Percentiles rank a stretch among this genome's conserved stretches.
These are phyloP conservation scores for Papiliotrema laurentii DNA, from an alignment of 1,284 basidiomycete genomes.

Conservation along the genomic window DNA sequence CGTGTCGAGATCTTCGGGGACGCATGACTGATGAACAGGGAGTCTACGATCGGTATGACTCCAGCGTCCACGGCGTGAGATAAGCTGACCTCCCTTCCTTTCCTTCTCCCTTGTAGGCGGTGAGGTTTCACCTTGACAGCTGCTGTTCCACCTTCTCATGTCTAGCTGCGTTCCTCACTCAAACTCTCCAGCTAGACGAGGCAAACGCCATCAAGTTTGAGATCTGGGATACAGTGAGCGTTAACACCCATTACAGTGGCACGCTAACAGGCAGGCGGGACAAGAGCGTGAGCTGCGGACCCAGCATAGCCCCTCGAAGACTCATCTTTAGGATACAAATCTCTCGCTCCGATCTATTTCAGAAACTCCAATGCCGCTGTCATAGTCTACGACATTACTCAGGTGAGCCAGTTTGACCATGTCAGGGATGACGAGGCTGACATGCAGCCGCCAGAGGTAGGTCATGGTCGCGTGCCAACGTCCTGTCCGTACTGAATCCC, in stretches of 20 bases:
- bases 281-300: conserved; percentile 48
- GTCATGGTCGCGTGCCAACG: background rate
- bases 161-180: conserved; percentile 88
- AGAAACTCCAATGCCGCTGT: conserved; percentile 97
- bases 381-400: conserved; percentile 95
- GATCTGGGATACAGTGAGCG: conserved; percentile 70
- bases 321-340: conserved; percentile 44
- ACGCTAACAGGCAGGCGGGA: conserved; percentile 34
- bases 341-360: conserved; percentile 88
- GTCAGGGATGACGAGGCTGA: background rate
- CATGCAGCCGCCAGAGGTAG: conserved; percentile 20
- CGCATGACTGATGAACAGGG: conserved; percentile 21
- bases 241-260: background rate
- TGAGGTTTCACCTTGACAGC: too few relatives aligned
- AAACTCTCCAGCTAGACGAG: conserved; percentile 86
- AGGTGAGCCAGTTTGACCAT: conserved; percentile 44
- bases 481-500: background rate
- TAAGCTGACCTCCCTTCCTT: background rate
- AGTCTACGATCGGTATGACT: conserved; percentile 45
- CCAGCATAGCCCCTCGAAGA: too few relatives aligned
- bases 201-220: conserved; percentile 93
- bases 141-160: too few relatives aligned
- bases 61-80: background rate
- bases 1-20: background rate
- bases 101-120: conserved; percentile 23